phyloP scores from a whole-genome alignment of 495 filamentous ascomycete species.

The Daldinia decipiens region DNA sequence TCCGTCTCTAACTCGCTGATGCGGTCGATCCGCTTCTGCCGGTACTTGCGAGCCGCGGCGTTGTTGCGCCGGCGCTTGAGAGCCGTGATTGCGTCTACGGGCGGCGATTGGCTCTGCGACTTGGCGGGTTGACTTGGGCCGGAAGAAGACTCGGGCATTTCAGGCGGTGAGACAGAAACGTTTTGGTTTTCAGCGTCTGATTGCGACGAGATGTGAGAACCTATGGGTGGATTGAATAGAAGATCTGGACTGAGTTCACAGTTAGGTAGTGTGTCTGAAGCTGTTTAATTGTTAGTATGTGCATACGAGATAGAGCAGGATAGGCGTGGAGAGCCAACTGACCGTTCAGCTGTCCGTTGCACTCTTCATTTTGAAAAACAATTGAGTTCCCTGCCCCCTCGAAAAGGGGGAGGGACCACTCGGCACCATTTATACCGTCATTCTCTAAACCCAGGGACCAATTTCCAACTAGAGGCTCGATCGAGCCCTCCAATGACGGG shows the following conservation, averaged over 20 bases:
- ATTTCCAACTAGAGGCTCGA: conserved; percentile 36
- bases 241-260: conserved; percentile 31
- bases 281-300: conserved; percentile 12
- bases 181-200: conserved; percentile 27
- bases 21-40: conserved; percentile 74
- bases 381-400: conserved; percentile 38
- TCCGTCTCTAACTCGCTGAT: conserved; percentile 70
- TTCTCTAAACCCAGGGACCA: conserved; percentile 42
- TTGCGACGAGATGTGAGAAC: conserved; percentile 19
- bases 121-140: conserved; percentile 24
- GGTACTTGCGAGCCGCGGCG: conserved; percentile 74
- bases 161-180: conserved; percentile 28
- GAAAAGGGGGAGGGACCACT: conserved; percentile 46
- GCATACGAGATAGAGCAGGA: neutral
- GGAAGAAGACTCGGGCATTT: conserved; percentile 35
- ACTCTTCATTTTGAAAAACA: conserved; percentile 38
- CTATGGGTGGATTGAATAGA: conserved; percentile 34
- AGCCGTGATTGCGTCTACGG: conserved; percentile 39
- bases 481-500: conserved; percentile 43
- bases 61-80: conserved; percentile 74
- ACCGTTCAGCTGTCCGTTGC: conserved; percentile 43
- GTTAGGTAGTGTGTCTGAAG: conserved; percentile 32
- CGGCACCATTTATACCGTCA: conserved; percentile 28
- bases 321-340: conserved; percentile 15
- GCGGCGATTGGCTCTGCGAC: conserved; percentile 38